These are phyloP conservation scores for Trichoderma hamatum DNA, from an alignment of 2,329 filamentous ascomycete species.

Conservation along the genomic window DNA sequence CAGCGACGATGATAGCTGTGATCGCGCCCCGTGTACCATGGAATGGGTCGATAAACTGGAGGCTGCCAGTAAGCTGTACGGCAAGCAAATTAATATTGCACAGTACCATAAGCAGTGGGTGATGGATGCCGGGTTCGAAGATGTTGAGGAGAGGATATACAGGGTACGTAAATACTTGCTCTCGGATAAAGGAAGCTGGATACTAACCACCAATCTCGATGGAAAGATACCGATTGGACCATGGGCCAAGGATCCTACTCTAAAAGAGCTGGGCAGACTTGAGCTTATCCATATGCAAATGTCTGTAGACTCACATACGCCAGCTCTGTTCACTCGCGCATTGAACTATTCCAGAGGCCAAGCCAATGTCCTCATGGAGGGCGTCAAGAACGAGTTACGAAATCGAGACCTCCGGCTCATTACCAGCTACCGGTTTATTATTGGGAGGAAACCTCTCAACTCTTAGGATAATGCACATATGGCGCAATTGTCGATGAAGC, in stretches of 20 bases:
- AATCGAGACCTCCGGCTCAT: conserved; percentile 40
- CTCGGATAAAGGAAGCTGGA: background rate
- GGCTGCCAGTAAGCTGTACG: conserved; percentile 41
- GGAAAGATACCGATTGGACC: conserved; percentile 44
- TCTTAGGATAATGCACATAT: background rate
- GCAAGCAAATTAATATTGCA: conserved; percentile 46
- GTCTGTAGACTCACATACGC: conserved; percentile 47
- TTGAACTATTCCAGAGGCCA: conserved; percentile 46
- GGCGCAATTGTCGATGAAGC: background rate
- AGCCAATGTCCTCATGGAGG: conserved; percentile 46
- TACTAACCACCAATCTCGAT: background rate
- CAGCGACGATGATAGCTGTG: conserved; percentile 44
- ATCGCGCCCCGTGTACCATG: conserved; percentile 44
- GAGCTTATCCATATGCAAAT: conserved; percentile 48
- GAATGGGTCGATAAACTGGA: conserved; percentile 45
- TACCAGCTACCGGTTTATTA: conserved; percentile 42
- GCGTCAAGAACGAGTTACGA: conserved; percentile 45
- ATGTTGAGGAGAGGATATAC: conserved; percentile 39
- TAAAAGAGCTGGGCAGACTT: conserved; percentile 44
- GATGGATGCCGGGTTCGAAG: conserved; percentile 43
- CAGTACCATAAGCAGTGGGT: conserved; percentile 44
- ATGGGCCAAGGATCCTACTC: conserved; percentile 42
- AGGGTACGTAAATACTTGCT: conserved; percentile 30
- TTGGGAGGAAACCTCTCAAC: conserved; percentile 34
- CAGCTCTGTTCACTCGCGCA: conserved; percentile 45